phyloP scores from a whole-genome alignment of 2,329 filamentous ascomycete species.

The Penicillium italicum region DNA sequence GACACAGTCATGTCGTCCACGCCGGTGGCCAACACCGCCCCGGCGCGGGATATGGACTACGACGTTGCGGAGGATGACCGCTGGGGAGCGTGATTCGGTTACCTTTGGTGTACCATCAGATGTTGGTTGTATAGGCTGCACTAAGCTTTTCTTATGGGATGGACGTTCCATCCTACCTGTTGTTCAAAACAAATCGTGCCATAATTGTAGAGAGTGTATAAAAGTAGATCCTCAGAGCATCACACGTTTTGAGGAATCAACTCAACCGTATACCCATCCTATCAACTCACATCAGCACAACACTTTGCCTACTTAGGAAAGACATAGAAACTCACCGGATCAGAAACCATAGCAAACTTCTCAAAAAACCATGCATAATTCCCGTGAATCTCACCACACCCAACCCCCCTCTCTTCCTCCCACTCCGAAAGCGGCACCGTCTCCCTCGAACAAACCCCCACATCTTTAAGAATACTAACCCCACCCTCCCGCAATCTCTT shows the following conservation, averaged over 20 bases:
- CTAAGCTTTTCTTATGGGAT: neutral
- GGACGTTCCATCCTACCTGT: neutral
- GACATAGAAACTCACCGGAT: slow-evolving; percentile 32
- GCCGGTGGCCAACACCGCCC: slow-evolving; percentile 8
- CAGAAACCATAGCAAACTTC: slow-evolving; percentile 39
- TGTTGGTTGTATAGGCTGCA: slow-evolving; percentile 6
- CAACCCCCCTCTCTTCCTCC: slow-evolving; percentile 35
- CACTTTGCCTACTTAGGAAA: neutral
- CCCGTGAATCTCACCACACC: slow-evolving; percentile 32
- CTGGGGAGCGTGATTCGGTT: slow-evolving; percentile 32
- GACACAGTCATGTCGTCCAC: slow-evolving; percentile 34
- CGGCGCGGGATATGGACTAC: slow-evolving; percentile 45
- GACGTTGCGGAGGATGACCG: slow-evolving; percentile 51
- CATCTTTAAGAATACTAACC: slow-evolving; percentile 36
- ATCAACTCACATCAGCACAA: neutral
- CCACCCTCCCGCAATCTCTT: slow-evolving; percentile 28
- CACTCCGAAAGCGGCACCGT: slow-evolving; percentile 34
- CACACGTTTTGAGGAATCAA: slow-evolving; percentile 31
- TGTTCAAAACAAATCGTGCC: neutral
- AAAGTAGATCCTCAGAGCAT: neutral
- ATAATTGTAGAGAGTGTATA: neutral
- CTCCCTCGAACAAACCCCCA: slow-evolving; percentile 28
- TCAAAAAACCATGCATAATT: slow-evolving; percentile 35
- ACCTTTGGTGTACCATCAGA: neutral
- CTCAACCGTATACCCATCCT: slow-evolving; percentile 38